A percentile compares a stretch with the other conserved stretches of the same genome.
Conservation (phyloP, 345 rosid species). For the Garcia nutans region DNA sequence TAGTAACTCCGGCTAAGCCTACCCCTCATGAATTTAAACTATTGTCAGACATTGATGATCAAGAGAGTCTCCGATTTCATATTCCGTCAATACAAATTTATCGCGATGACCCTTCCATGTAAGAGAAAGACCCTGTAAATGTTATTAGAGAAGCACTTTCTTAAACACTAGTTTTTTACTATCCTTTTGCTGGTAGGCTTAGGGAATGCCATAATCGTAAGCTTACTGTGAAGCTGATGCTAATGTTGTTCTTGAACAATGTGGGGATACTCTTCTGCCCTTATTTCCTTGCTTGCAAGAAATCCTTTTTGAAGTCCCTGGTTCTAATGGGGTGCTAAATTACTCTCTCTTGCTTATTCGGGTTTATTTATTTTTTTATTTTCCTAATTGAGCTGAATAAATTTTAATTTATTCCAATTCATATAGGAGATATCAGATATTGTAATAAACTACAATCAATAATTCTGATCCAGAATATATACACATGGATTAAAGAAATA, state of each 20-base stretch:
- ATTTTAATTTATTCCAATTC: no score
- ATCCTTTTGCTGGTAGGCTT: conserved; percentile 19
- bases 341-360: conserved; percentile 25
- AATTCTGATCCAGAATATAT: no score
- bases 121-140: not conserved
- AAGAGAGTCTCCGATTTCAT: not conserved
- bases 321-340: conserved; percentile 18
- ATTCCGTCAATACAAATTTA: not conserved
- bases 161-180: conserved; percentile 6
- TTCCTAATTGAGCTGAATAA: no score
- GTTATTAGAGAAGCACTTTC: conserved; percentile 9
- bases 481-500: no score
- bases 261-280: conserved; percentile 18
- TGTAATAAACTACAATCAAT: no score
- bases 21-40: conserved; percentile 12
- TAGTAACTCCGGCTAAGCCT: not conserved
- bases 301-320: conserved; percentile 29
- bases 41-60: conserved; percentile 11
- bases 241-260: conserved; percentile 12
- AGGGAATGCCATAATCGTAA: not conserved
- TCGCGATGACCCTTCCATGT: not conserved
- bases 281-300: conserved; percentile 20
- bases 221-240: conserved; percentile 30
- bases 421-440: no score
- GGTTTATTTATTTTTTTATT: not conserved